Evolutionary conservation across 2,329 filamentous ascomycete genomes (phyloP).

Genomic region (Sordariomycetes sp.): DNA sequence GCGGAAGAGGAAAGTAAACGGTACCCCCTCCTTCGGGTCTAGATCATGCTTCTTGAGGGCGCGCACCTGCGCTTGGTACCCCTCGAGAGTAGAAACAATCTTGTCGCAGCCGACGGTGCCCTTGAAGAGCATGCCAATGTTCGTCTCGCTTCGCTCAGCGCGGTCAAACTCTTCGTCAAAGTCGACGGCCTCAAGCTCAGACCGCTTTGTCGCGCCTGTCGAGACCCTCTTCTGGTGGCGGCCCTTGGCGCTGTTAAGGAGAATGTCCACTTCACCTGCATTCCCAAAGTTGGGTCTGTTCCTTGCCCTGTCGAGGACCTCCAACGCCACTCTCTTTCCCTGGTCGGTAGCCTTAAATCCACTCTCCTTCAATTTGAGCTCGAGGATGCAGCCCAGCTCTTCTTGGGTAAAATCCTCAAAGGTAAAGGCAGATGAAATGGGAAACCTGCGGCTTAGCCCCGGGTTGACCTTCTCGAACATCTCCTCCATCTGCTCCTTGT

Average conservation of each 20-base stretch:
- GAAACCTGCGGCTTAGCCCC: constrained; percentile 53
- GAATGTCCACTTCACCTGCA: constrained; percentile 62
- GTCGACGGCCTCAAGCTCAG: constrained; percentile 61
- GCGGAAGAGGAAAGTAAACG: constrained; percentile 57
- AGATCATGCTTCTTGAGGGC: not conserved
- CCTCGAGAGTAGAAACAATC: constrained; percentile 36
- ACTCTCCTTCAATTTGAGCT: constrained; percentile 42
- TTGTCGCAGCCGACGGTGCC: constrained; percentile 44
- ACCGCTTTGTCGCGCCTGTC: constrained; percentile 8
- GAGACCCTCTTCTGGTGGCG: constrained; percentile 39
- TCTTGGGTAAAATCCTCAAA: constrained; percentile 55
- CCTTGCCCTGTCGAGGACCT: constrained; percentile 44
- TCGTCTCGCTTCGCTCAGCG: constrained; percentile 25
- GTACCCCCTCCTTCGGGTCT: constrained; percentile 38
- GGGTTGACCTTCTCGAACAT: constrained; percentile 67
- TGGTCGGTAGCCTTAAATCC: constrained; percentile 34
- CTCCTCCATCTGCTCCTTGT: constrained; percentile 53
- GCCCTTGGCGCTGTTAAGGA: constrained; percentile 39
- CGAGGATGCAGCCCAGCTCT: constrained; percentile 45
- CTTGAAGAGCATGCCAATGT: constrained; percentile 40
- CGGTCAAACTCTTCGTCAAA: constrained; percentile 56
- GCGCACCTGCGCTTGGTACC: constrained; percentile 33
- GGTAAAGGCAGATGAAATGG: constrained; percentile 45
- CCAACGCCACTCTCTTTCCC: constrained; percentile 39
- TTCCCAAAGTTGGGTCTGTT: constrained; percentile 54